Base-by-base conservation (phyloP, 225 moss, liverwort and hornwort genomes). In the Anthoceros angustus region DNA sequence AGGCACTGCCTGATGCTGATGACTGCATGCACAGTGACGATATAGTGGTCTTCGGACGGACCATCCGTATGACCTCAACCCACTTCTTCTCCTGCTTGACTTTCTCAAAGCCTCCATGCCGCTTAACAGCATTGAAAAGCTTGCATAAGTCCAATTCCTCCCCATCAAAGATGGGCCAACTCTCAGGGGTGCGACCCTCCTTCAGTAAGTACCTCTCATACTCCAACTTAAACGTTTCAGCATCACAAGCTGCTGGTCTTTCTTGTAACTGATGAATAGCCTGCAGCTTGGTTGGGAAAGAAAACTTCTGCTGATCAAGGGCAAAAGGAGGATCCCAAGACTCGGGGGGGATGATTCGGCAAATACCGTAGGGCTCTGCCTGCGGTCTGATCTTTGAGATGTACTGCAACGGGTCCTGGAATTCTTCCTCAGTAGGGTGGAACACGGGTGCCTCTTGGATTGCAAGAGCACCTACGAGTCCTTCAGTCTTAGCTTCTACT, bases 261-360 rank as follows among this genome's bases (percentile, higher is more conserved):
- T 94, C 90, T 84, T 94, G 94, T 68, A 94, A 82, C 72, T 94
- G 94, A 78, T 94, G 94, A 50, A 94, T 94, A 50, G 86, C 83
- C 80, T 94, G 94, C 25, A 90, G 87, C 81, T 94, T 94, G 43
- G 94, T 94, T n/a, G 94, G 94, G 65, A 94, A 94, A n/a, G 79
- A 78, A 74, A 94, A 94, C 39, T 87, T 82, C 68, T 84, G 80
- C 24, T 87, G 74, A 74, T 94, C 90, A 41, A 94, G 77, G 66
- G 90, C 94, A 69, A 94, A 86, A 46, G 90, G 94, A 61, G 94
- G 94, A 83, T 80, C 86, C 94, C 94, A 94, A 43, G 94, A 85
- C 68, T 45, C 61, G 21, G 94, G 94, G 67, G 94, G 94, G 40
- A 94, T 90, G 83, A 94, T 88, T 77, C 94, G 94, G 41, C 94